Percentiles rank a stretch among this genome's conserved stretches.
Conservation (phyloP, 2,329 filamentous ascomycete genomes). For the Apiospora aurea region DNA sequence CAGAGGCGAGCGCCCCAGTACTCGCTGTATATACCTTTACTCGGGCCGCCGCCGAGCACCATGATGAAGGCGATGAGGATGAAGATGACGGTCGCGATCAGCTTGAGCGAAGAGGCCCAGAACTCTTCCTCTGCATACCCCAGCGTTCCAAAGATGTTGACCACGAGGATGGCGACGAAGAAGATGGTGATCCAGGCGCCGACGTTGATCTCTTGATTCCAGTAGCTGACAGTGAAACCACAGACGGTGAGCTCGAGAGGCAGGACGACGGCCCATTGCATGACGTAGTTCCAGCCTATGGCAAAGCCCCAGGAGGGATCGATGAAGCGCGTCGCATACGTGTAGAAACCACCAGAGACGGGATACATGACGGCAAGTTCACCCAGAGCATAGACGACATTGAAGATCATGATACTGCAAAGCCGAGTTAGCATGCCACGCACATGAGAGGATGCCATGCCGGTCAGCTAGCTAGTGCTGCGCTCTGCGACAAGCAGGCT, state of each 20-base stretch:
- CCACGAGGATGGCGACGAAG: constrained; percentile 55
- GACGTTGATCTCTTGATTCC: constrained; percentile 52
- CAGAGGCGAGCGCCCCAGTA: constrained; percentile 60
- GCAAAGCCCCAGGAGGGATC: constrained; percentile 56
- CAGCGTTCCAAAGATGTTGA: constrained; percentile 64
- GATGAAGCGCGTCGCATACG: constrained; percentile 57
- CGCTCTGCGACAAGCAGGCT: neutral
- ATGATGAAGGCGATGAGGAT: constrained; percentile 68
- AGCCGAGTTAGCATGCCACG: neutral
- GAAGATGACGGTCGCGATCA: constrained; percentile 65
- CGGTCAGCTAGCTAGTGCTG: neutral
- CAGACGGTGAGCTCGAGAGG: constrained; percentile 58
- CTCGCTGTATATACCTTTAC: constrained; percentile 49
- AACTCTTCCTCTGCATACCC: constrained; percentile 69
- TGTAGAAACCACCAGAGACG: constrained; percentile 59
- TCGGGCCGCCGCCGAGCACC: constrained; percentile 66
- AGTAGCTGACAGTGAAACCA: constrained; percentile 55
- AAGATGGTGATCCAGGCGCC: constrained; percentile 66
- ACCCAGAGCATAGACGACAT: constrained; percentile 66
- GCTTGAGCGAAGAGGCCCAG: constrained; percentile 62
- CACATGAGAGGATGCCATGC: neutral
- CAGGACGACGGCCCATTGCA: constrained; percentile 57
- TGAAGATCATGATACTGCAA: constrained; percentile 61
- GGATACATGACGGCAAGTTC: constrained; percentile 59
- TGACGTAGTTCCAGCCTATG: constrained; percentile 53